Conservation (phyloP, 495 filamentous ascomycete genomes). For the Xylaria curta region DNA sequence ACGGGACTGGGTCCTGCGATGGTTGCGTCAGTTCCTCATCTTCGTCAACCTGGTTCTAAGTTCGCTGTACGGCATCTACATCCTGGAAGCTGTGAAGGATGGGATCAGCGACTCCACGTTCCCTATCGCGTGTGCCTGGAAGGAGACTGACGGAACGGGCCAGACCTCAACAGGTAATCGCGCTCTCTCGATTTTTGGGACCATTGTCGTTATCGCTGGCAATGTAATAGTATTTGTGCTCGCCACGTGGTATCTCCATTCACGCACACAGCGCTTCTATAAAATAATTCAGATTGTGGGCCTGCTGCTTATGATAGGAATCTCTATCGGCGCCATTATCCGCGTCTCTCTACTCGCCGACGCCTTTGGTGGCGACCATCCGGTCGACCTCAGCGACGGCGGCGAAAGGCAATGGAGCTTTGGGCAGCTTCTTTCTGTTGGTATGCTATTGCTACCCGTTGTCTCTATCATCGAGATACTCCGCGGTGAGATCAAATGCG, state of each 20-base stretch:
- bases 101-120: conserved; percentile 53
- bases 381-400: conserved; percentile 48
- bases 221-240: conserved; percentile 57
- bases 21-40: conserved; percentile 66
- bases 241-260: conserved; percentile 63
- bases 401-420: conserved; percentile 65
- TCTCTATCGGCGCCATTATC: conserved; percentile 56
- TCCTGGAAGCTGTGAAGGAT: conserved; percentile 53
- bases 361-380: conserved; percentile 54
- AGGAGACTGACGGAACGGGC: conserved; percentile 27
- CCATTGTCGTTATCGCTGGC: conserved; percentile 58
- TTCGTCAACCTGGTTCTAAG: conserved; percentile 61
- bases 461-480: conserved; percentile 62
- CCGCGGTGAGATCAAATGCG: conserved; percentile 56
- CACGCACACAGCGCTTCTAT: conserved; percentile 51
- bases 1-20: conserved; percentile 65
- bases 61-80: conserved; percentile 55
- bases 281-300: conserved; percentile 54
- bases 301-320: conserved; percentile 53
- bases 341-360: conserved; percentile 57
- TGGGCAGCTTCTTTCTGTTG: conserved; percentile 60
- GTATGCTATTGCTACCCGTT: conserved; percentile 60
- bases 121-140: conserved; percentile 62
- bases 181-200: conserved; percentile 54
- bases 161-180: conserved; percentile 36